Evolutionary conservation across 192 early-diverging fungal genomes (phyloP), one percentile per base, ranked within the genome.

Genomic region (Linnemannia schmuckeri): DNA sequence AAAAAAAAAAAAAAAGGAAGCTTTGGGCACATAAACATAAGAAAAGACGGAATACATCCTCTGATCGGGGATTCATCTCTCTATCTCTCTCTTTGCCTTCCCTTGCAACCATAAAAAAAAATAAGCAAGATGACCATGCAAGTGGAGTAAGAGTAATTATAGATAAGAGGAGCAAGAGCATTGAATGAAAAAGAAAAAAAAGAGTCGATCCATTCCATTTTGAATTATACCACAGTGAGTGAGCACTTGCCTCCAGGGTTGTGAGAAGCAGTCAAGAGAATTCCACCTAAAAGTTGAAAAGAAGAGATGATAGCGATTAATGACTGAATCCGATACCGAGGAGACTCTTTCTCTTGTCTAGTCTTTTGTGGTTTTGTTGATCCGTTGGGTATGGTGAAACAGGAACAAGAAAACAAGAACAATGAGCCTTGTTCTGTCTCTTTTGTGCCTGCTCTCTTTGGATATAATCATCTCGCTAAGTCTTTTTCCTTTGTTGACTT

Each of bases 211-310:
- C 70, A 72, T 41, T 24, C 35, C 69, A 6, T 52, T 35, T 66
- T 66, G 30, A 3, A 33, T 33, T 66, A 66, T 66, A 30, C 35
- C 24, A 22, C 40, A 69, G 13, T 35, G 46, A 33, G 61, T 40
- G 70, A 70, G 66, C 44, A 80, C 79, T 85, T 88, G 77, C 89
- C 98, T 71, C 98, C 98, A 27, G 98, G 98, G 91, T 99, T 99
- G 92, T 99, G 98, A 41, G 97, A 98, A 18, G 98, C 98, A n/a
- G 97, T 99, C 81, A 99, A 90, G 69, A 99, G 92, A 70, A 99
- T 98, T 70, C 98, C 98, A 85, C 96, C 94, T 93, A 81, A 38
- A 3, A 38, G 18, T 63, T 33, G 49, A 33, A 27, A n/a, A 5
- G 10, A 35, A 6, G 9, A 44, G 57, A n/a, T 13, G 12, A 66